These are phyloP conservation scores for Fusarium subglutinans DNA, from an alignment of 2,329 filamentous ascomycete genomes.

Conservation along the genomic window DNA sequence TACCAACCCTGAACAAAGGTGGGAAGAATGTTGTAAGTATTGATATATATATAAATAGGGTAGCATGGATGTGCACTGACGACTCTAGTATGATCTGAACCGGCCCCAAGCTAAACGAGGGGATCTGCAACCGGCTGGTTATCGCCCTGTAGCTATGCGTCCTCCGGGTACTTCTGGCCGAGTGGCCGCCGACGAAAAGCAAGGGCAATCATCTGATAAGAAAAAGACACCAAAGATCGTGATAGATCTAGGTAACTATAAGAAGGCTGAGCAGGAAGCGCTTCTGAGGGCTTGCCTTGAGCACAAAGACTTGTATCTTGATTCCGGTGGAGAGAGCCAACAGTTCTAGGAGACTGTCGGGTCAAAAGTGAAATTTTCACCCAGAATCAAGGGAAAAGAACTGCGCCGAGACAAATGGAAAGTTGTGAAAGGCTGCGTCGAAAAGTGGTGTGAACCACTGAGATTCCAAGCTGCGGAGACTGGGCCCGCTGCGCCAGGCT, in stretches of 20 bases:
- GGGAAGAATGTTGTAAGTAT: too few species aligned
- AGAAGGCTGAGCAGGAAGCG: not conserved
- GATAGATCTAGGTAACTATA: not conserved
- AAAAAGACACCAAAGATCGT: too few species aligned
- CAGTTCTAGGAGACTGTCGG: not conserved
- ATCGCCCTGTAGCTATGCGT: not conserved
- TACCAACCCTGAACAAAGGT: too few species aligned
- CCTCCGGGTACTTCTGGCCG: rapidly evolving
- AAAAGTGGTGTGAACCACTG: not conserved
- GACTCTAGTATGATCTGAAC: not conserved
- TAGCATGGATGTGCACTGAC: too few species aligned
- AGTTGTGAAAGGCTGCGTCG: rapidly evolving
- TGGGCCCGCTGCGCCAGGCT: rapidly evolving
- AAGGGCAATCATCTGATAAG: rapidly evolving
- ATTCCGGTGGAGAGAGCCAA: not conserved
- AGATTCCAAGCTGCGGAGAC: not conserved
- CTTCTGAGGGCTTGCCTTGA: not conserved
- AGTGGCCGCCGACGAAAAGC: rapidly evolving
- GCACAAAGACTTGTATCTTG: not conserved
- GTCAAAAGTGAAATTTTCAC: not conserved
- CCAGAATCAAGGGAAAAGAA: rapidly evolving
- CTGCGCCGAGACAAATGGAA: rapidly evolving
- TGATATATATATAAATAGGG: too few species aligned
- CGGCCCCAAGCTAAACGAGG: constrained; percentile 4
- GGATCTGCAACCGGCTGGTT: not conserved